Evolutionary conservation across 2,329 filamentous ascomycete species (phyloP).

Genomic region (Phyllosticta citrichinensis): DNA sequence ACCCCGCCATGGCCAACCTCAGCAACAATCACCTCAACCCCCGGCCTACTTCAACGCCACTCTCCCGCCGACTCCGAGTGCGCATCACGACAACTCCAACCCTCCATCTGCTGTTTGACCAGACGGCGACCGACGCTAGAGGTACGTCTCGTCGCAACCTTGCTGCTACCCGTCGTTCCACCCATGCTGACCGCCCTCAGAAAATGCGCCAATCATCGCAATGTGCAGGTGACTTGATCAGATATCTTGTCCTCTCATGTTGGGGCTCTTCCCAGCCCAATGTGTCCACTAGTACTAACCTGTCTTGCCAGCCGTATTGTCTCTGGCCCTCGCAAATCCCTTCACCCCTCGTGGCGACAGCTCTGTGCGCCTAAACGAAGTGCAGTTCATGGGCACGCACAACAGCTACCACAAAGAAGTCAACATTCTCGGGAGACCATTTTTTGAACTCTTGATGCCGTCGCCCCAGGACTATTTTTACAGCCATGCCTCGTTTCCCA

Average conservation of each 20-base stretch:
- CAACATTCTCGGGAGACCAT: conserved; percentile 29
- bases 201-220: neutral
- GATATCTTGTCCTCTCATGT: neutral
- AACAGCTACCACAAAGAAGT: conserved; percentile 44
- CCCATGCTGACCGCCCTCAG: neutral
- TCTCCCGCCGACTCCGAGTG: neutral
- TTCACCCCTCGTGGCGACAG: neutral
- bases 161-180: neutral
- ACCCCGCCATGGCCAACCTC: neutral
- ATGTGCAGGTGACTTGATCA: neutral
- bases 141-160: neutral
- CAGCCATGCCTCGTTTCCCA: conserved; percentile 35
- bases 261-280: neutral
- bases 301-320: neutral
- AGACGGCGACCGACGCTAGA: neutral
- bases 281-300: neutral
- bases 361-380: conserved; percentile 40
- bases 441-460: conserved; percentile 31
- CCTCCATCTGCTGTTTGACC: neutral
- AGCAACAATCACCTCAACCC: neutral
- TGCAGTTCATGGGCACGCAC: conserved; percentile 43
- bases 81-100: neutral
- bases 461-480: conserved; percentile 37
- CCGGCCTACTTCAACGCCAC: neutral
- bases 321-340: neutral